Percentiles rank a stretch among this genome's conserved stretches.
These are phyloP conservation scores for Leccinum uliginosum DNA, from an alignment of 768 basidiomycete species.

Conservation along the genomic window DNA sequence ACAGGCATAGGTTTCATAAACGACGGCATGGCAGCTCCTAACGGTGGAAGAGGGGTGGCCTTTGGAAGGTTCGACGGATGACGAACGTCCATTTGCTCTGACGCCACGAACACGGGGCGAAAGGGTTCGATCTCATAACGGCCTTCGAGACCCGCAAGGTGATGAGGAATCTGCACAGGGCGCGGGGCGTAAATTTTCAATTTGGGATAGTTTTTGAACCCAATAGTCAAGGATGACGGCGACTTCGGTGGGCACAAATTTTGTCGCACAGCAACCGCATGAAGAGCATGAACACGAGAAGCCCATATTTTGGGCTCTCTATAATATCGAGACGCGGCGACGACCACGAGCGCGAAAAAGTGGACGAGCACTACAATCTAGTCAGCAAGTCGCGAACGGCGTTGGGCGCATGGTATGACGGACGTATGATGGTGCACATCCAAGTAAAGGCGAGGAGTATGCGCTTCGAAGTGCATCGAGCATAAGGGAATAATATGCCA, in stretches of 20 bases:
- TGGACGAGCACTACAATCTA: conserved; percentile 51
- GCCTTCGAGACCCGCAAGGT: conserved; percentile 36
- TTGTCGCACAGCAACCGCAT: conserved; percentile 29
- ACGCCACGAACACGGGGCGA: conserved; percentile 20
- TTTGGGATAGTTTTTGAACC: conserved; percentile 31
- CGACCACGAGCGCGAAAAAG: conserved; percentile 44
- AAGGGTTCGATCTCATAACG: conserved; percentile 50
- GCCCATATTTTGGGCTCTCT: conserved; percentile 51
- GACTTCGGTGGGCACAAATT: conserved; percentile 28
- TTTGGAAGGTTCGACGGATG: conserved; percentile 19
- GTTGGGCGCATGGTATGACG: conserved; percentile 17
- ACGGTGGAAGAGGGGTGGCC: conserved; percentile 22
- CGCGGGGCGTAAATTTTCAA: conserved; percentile 42
- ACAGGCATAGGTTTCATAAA: conserved; percentile 13
- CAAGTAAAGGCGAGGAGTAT: conserved; percentile 61
- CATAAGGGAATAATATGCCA: background rate
- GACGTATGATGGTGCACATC: conserved; percentile 42
- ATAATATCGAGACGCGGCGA: conserved; percentile 38
- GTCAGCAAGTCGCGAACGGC: background rate
- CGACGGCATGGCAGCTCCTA: conserved; percentile 18
- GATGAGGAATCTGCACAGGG: conserved; percentile 33
- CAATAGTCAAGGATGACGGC: conserved; percentile 29
- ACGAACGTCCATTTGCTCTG: conserved; percentile 21
- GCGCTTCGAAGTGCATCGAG: conserved; percentile 46
- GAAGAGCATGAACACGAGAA: conserved; percentile 42